Percentiles rank a stretch among this genome's conserved stretches.
Conservation (phyloP, 768 basidiomycete species). For the Pleurotus pulmonarius region DNA sequence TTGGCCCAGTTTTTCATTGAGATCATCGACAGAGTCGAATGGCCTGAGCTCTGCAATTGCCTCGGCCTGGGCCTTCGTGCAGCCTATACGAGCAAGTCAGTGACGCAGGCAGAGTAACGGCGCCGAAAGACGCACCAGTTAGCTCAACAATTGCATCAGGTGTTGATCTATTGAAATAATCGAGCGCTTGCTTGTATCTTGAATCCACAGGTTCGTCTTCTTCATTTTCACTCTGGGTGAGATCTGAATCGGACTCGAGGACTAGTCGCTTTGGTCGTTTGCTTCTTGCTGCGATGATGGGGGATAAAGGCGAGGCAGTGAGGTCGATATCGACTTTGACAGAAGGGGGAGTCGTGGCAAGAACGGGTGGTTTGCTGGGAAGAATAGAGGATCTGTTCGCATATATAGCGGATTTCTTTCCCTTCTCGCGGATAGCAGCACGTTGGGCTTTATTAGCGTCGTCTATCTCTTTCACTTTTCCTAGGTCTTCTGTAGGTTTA, state of each 20-base stretch:
- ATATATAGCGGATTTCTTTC: constrained; percentile 81
- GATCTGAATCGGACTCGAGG: constrained; percentile 67
- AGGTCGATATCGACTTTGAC: constrained; percentile 35
- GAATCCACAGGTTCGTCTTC: neutral
- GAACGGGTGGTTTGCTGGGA: constrained; percentile 32
- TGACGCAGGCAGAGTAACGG: constrained; percentile 5
- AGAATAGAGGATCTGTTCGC: constrained; percentile 53
- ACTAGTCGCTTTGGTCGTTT: constrained; percentile 58
- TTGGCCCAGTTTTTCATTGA: constrained; percentile 72
- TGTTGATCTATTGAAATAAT: constrained; percentile 65
- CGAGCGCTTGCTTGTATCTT: constrained; percentile 39
- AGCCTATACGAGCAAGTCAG: constrained; percentile 45
- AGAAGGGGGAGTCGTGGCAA: constrained; percentile 33
- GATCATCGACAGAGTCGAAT: constrained; percentile 71
- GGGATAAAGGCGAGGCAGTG: constrained; percentile 27
- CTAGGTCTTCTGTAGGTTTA: constrained; percentile 36
- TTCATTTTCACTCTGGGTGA: constrained; percentile 29
- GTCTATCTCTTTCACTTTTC: constrained; percentile 69
- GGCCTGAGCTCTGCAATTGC: constrained; percentile 78
- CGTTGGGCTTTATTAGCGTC: constrained; percentile 68
- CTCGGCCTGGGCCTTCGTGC: constrained; percentile 75
- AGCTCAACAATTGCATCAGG: constrained; percentile 68
- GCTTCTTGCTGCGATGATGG: constrained; percentile 38
- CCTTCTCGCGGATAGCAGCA: constrained; percentile 66
- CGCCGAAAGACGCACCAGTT: constrained; percentile 48